Percentiles rank a stretch among this genome's conserved stretches.
Conservation (phyloP, 2,329 filamentous ascomycete genomes). For the Raffaelea deltoideospora region DNA sequence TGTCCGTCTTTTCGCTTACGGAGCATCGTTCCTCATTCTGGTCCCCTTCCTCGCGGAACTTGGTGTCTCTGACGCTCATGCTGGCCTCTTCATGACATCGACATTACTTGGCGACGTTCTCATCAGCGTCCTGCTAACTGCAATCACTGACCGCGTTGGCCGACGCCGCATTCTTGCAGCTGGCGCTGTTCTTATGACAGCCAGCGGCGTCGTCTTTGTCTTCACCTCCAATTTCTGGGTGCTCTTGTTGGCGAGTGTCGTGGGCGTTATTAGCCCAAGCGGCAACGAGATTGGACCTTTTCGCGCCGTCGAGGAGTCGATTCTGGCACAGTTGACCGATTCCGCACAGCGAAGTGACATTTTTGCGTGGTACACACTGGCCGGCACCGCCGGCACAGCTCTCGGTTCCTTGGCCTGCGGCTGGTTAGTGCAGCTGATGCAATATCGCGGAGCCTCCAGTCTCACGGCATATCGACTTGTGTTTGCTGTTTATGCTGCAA, state of each 20-base stretch:
- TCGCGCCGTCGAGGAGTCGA: conserved; percentile 45
- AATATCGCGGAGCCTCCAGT: conserved; percentile 11
- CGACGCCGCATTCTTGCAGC: conserved; percentile 35
- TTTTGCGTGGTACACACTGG: conserved; percentile 46
- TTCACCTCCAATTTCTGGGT: conserved; percentile 38
- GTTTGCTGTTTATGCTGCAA: conserved; percentile 39
- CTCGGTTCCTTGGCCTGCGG: conserved; percentile 44
- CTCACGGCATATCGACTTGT: conserved; percentile 33
- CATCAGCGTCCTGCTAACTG: conserved; percentile 42
- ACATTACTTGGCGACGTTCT: conserved; percentile 44
- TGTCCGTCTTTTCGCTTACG: conserved; percentile 48
- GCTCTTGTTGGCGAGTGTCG: conserved; percentile 37
- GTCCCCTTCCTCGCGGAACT: conserved; percentile 39
- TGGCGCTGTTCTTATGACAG: conserved; percentile 39
- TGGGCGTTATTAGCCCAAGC: conserved; percentile 50
- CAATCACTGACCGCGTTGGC: conserved; percentile 40
- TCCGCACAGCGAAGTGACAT: conserved; percentile 33
- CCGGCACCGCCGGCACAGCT: conserved; percentile 44
- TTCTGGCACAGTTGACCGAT: conserved; percentile 38
- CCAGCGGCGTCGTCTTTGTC: conserved; percentile 41
- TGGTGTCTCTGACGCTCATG: conserved; percentile 30
- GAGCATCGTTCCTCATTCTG: conserved; percentile 39
- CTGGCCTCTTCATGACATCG: conserved; percentile 51
- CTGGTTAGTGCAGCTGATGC: conserved; percentile 39
- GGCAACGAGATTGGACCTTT: conserved; percentile 52